Percentiles rank a stretch among this genome's conserved stretches.
Conservation (phyloP, 2,329 filamentous ascomycete species). For the Aspergillus felis region DNA sequence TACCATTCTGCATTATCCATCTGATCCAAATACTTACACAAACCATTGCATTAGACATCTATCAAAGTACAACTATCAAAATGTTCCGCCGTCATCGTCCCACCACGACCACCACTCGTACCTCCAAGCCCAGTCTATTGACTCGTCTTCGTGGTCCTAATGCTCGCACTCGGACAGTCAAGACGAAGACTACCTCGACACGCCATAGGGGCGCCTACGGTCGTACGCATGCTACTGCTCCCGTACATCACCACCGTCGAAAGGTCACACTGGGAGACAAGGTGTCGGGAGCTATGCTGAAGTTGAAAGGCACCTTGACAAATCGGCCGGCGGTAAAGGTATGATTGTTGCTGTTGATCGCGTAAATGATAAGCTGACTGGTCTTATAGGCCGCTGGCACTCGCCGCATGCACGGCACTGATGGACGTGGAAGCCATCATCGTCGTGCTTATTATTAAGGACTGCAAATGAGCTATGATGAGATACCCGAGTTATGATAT, state of each 20-base stretch:
- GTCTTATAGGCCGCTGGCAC: constrained; percentile 62
- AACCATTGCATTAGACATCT: not conserved
- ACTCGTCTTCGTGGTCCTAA: constrained; percentile 48
- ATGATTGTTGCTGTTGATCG: not conserved
- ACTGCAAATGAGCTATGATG: not conserved
- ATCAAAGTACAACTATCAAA: not conserved
- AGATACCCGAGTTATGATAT: not conserved
- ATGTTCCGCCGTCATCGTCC: constrained; percentile 14
- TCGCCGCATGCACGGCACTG: constrained; percentile 69
- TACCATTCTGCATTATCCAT: not conserved
- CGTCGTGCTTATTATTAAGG: constrained; percentile 16
- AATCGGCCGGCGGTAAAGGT: not conserved
- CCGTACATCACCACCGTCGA: constrained; percentile 61
- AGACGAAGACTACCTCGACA: constrained; percentile 39
- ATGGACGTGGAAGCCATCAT: constrained; percentile 56
- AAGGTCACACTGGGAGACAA: constrained; percentile 70
- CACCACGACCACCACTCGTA: constrained; percentile 35
- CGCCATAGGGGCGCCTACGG: constrained; percentile 15
- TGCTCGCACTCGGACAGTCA: constrained; percentile 31
- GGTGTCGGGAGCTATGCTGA: constrained; percentile 70
- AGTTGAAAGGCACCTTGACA: constrained; percentile 48
- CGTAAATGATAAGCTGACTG: constrained; percentile 37
- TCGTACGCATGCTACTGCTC: constrained; percentile 42
- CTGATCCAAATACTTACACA: not conserved
- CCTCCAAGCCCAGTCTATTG: constrained; percentile 51